Evolutionary conservation across 225 moss, liverwort and hornwort species (phyloP).

Genomic region (Straminergon stramineum): DNA sequence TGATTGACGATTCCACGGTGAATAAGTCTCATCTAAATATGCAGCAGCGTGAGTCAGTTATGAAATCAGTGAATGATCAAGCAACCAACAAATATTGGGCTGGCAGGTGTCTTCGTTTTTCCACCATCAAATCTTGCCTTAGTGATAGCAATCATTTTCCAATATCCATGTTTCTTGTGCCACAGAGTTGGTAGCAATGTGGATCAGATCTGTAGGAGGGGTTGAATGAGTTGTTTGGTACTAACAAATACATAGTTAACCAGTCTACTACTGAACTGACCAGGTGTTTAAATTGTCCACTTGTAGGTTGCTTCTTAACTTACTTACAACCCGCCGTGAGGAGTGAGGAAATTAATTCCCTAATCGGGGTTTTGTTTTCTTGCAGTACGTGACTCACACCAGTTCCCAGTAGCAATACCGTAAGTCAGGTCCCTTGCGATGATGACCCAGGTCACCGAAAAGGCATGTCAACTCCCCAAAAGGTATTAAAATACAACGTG

Average conservation of each 20-base stretch:
- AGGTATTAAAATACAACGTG: neutral
- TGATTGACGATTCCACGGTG: neutral
- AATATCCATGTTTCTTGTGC: constrained; percentile 10
- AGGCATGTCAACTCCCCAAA: neutral
- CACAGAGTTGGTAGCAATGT: constrained; percentile 9
- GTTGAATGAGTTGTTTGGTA: neutral
- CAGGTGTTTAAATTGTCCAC: neutral
- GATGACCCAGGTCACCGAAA: neutral
- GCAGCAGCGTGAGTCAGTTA: neutral
- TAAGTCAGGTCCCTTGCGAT: neutral
- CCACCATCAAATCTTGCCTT: neutral
- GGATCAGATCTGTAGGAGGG: neutral
- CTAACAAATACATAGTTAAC: neutral
- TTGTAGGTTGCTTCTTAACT: neutral
- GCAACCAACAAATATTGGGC: neutral
- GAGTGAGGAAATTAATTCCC: too few relatives aligned
- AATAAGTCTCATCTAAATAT: neutral
- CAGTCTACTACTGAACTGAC: neutral
- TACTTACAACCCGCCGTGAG: too few relatives aligned
- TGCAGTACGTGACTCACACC: neutral
- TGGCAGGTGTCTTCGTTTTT: neutral
- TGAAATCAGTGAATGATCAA: neutral
- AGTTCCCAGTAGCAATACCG: neutral
- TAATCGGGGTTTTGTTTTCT: neutral
- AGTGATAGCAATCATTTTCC: neutral